Evolutionary conservation across 2,329 filamentous ascomycete genomes (phyloP).

Genomic region (Ceratocystis albifundus): DNA sequence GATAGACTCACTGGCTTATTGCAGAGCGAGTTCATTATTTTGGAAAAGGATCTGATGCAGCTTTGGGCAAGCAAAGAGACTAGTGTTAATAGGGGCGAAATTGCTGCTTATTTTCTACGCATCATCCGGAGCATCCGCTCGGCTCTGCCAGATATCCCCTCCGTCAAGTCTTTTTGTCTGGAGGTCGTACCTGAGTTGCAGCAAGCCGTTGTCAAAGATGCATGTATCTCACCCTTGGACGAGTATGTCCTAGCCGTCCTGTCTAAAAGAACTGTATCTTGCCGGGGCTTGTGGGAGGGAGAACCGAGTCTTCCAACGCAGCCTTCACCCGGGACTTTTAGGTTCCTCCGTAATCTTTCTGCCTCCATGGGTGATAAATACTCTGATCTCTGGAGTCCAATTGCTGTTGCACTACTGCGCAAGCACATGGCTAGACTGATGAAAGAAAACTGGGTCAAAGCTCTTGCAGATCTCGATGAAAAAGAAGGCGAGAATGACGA

Average conservation of each 20-base stretch:
- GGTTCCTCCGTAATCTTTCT: slow-evolving; percentile 55
- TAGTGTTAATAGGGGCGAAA: slow-evolving; percentile 38
- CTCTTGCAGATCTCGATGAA: slow-evolving; percentile 30
- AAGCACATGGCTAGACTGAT: slow-evolving; percentile 42
- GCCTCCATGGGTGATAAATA: slow-evolving; percentile 58
- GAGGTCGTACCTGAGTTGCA: slow-evolving; percentile 55
- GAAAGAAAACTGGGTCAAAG: slow-evolving; percentile 37
- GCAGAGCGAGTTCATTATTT: slow-evolving; percentile 43
- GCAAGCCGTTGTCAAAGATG: slow-evolving; percentile 43
- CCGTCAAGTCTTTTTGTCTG: slow-evolving; percentile 46
- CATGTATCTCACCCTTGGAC: slow-evolving; percentile 41
- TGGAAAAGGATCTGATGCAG: slow-evolving; percentile 44
- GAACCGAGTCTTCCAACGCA: slow-evolving; percentile 62
- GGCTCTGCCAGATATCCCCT: slow-evolving; percentile 45
- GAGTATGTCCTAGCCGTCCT: slow-evolving; percentile 36
- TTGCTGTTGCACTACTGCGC: slow-evolving; percentile 54
- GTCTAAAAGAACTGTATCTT: slow-evolving; percentile 41
- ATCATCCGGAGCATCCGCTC: slow-evolving; percentile 62
- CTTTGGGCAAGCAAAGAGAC: slow-evolving; percentile 40
- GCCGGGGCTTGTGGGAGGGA: slow-evolving; percentile 69
- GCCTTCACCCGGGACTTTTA: slow-evolving; percentile 63
- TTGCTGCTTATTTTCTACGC: slow-evolving; percentile 58
- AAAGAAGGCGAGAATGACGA: slow-evolving; percentile 23
- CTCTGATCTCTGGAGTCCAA: slow-evolving; percentile 68
- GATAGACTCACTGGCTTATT: slow-evolving; percentile 48